Percentiles rank a stretch among this genome's conserved stretches.
These are phyloP conservation scores for Xylaria castorea DNA, from an alignment of 495 filamentous ascomycete genomes.

Conservation along the genomic window DNA sequence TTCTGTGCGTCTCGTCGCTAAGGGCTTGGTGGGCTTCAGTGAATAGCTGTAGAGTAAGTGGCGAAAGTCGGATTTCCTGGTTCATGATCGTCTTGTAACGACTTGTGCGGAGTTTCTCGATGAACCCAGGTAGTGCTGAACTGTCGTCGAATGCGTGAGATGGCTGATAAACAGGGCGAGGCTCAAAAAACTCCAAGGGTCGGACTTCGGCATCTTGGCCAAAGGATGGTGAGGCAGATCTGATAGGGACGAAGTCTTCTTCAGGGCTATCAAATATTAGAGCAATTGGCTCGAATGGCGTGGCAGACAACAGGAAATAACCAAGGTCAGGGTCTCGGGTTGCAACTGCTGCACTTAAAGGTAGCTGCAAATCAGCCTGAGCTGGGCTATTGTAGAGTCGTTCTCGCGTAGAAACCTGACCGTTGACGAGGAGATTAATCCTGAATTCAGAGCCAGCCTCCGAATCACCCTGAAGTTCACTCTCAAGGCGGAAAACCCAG, in stretches of 20 bases:
- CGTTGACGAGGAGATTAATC: conserved; percentile 70
- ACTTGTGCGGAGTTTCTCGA: conserved; percentile 67
- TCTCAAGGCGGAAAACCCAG: conserved; percentile 79
- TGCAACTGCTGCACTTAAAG: conserved; percentile 66
- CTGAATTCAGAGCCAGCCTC: conserved; percentile 74
- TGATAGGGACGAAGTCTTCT: conserved; percentile 44
- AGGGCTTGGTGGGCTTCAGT: conserved; percentile 78
- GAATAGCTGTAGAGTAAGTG: conserved; percentile 76
- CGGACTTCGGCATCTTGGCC: conserved; percentile 43
- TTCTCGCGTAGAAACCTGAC: conserved; percentile 66
- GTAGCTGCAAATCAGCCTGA: conserved; percentile 44
- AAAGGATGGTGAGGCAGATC: conserved; percentile 43
- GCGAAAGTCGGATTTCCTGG: conserved; percentile 76
- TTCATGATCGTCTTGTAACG: conserved; percentile 65
- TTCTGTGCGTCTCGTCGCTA: conserved; percentile 71
- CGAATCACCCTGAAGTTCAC: conserved; percentile 71
- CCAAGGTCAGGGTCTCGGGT: conserved; percentile 78
- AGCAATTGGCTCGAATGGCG: conserved; percentile 66
- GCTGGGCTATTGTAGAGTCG: conserved; percentile 58
- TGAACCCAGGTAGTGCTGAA: conserved; percentile 65
- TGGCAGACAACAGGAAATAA: conserved; percentile 78
- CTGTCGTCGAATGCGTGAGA: conserved; percentile 66
- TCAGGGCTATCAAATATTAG: conserved; percentile 71
- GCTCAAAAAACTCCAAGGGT: conserved; percentile 53
- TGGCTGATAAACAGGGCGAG: conserved; percentile 73